Evolutionary conservation across 768 basidiomycete genomes (phyloP).

Genomic region (Pisolithus tinctorius): DNA sequence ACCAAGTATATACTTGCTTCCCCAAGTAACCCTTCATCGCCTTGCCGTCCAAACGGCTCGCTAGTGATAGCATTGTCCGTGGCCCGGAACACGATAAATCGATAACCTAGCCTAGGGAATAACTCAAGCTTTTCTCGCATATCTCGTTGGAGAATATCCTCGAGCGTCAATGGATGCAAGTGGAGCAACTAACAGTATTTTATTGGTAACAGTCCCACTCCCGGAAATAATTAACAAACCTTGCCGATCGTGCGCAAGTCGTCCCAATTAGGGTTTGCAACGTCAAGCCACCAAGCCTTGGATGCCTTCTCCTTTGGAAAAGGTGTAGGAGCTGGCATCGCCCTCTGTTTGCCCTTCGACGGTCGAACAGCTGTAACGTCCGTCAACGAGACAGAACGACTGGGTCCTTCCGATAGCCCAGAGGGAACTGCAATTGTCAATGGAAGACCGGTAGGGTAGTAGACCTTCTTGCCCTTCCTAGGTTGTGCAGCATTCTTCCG

Average conservation of each 20-base stretch:
- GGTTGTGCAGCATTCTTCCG: conserved; percentile 35
- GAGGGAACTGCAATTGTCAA: conserved; percentile 25
- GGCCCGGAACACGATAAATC: conserved; percentile 83
- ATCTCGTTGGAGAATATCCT: conserved; percentile 89
- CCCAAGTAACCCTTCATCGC: conserved; percentile 45
- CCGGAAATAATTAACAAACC: conserved; percentile 33
- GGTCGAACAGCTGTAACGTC: conserved; percentile 20
- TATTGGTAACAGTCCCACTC: background rate
- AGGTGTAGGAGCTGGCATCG: conserved; percentile 1
- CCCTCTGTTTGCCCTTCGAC: conserved; percentile 44
- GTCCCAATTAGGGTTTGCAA: conserved; percentile 80
- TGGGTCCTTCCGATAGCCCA: conserved; percentile 17
- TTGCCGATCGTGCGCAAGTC: conserved; percentile 84
- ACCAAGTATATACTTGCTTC: conserved; percentile 86
- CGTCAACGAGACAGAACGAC: conserved; percentile 26
- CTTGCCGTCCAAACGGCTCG: conserved; percentile 32
- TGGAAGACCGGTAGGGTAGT: conserved; percentile 5
- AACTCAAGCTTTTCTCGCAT: conserved; percentile 87
- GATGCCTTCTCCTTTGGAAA: conserved; percentile 18
- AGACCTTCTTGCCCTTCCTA: conserved; percentile 15
- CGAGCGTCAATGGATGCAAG: conserved; percentile 86
- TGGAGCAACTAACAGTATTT: conserved; percentile 55
- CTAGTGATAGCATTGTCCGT: conserved; percentile 52
- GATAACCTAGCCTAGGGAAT: conserved; percentile 85
- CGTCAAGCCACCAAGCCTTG: conserved; percentile 87